Evolutionary conservation across 2,329 filamentous ascomycete species (phyloP).

Genomic region (Cercospora sp.): DNA sequence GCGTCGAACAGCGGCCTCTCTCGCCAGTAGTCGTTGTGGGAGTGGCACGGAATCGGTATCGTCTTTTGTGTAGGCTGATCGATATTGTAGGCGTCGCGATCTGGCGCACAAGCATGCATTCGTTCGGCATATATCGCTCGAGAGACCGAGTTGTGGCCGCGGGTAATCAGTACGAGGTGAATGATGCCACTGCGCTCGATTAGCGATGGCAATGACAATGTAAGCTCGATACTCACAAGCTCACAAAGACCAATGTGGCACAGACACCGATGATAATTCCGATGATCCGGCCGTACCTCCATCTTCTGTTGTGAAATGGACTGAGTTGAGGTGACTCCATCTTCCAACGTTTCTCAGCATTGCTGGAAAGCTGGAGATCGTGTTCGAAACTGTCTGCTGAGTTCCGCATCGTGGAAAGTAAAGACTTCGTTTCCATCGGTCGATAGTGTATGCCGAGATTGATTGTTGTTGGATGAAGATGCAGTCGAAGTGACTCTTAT

Average conservation of each 20-base stretch:
- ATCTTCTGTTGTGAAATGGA: neutral
- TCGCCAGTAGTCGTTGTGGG: constrained; percentile 62
- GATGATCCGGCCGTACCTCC: neutral
- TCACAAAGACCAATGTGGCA: neutral
- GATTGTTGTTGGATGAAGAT: neutral
- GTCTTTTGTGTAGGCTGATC: constrained; percentile 33
- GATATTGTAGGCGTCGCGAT: neutral
- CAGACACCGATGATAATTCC: neutral
- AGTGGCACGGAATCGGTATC: constrained; percentile 57
- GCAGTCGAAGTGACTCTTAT: neutral
- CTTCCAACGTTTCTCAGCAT: neutral
- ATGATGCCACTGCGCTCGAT: neutral
- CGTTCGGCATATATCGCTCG: neutral
- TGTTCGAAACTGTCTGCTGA: neutral
- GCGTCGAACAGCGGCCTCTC: constrained; percentile 56
- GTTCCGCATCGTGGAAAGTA: neutral
- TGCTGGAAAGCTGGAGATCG: neutral
- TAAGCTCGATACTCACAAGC: neutral
- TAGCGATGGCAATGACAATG: neutral
- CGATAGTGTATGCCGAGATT: neutral
- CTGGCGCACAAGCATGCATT: neutral
- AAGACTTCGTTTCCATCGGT: neutral
- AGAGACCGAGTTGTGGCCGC: neutral
- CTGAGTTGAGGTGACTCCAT: neutral
- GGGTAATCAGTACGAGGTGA: neutral